Conservation (phyloP, 495 filamentous ascomycete species). For the Lophium mytilinum region DNA sequence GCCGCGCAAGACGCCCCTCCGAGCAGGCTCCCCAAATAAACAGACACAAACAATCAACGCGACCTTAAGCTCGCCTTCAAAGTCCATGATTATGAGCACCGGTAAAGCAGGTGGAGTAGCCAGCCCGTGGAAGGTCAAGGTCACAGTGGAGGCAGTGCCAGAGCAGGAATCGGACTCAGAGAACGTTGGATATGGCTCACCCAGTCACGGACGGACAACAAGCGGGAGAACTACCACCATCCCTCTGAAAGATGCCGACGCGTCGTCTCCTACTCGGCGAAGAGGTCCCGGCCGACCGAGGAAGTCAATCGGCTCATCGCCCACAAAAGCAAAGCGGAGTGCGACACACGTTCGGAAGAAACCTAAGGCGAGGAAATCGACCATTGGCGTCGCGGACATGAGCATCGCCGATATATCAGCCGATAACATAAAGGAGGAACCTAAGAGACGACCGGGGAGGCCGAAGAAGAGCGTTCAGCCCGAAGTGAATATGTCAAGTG, state of each 20-base stretch:
- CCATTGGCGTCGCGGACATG: background rate
- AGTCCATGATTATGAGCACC: conserved; percentile 33
- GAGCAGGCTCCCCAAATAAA: conserved; percentile 17
- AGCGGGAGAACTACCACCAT: conserved; percentile 26
- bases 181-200: conserved; percentile 20
- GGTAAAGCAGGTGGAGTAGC: conserved; percentile 13
- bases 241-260: conserved; percentile 26
- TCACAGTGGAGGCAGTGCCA: conserved; percentile 37
- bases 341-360: conserved; percentile 23
- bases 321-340: conserved; percentile 20
- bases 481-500: background rate
- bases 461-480: conserved; percentile 20
- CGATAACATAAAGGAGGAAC: background rate
- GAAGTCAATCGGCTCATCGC: conserved; percentile 12
- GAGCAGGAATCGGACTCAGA: conserved; percentile 13
- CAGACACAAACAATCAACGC: conserved; percentile 1
- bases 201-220: conserved; percentile 13
- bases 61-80: conserved; percentile 25
- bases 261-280: conserved; percentile 24
- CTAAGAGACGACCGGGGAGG: conserved; percentile 21
- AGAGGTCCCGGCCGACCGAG: conserved; percentile 14
- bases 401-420: background rate
- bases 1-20: conserved; percentile 5
- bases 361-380: conserved; percentile 1
- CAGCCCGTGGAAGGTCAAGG: conserved; percentile 36